Percentiles rank a stretch among this genome's conserved stretches.
phyloP scores from a whole-genome alignment of 1,284 basidiomycete species.

The Irpex lacteus region DNA sequence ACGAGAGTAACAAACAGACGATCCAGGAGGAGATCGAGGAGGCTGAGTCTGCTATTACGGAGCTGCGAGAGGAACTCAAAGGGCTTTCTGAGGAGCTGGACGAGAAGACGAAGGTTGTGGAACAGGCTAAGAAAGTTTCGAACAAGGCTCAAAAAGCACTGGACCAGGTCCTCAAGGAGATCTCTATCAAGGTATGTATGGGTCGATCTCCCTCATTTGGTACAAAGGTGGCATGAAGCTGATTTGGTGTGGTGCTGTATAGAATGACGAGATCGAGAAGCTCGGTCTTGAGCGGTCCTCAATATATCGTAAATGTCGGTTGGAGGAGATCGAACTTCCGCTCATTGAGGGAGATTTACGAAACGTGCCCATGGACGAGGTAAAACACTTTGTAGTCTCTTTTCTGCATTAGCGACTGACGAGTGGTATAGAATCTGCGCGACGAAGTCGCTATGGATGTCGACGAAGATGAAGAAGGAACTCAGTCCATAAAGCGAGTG shows the following conservation, averaged over 20 bases:
- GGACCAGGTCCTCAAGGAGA: conserved; percentile 89
- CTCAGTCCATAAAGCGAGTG: conserved; percentile 69
- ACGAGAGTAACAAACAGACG: conserved; percentile 56
- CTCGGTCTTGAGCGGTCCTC: conserved; percentile 82
- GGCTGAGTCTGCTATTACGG: conserved; percentile 57
- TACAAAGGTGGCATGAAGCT: background rate
- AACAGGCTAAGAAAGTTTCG: conserved; percentile 74
- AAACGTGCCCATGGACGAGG: conserved; percentile 94
- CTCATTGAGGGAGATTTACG: conserved; percentile 75
- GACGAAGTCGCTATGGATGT: conserved; percentile 90
- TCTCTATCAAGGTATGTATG: conserved; percentile 66
- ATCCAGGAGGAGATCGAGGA: conserved; percentile 66
- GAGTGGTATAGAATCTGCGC: conserved; percentile 58
- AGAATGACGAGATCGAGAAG: conserved; percentile 96
- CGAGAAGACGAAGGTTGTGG: conserved; percentile 68
- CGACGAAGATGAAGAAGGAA: conserved; percentile 78
- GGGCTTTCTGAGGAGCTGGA: conserved; percentile 64
- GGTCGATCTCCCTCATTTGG: too few relatives aligned
- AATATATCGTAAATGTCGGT: conserved; percentile 87
- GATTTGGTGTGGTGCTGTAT: conserved; percentile 3
- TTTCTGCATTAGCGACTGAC: conserved; percentile 1
- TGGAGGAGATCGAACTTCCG: conserved; percentile 91
- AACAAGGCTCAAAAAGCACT: conserved; percentile 71
- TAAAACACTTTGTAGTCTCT: conserved; percentile 28
- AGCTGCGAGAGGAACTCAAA: conserved; percentile 59